Percentiles rank a stretch among this genome's conserved stretches.
phyloP scores from a whole-genome alignment of 768 basidiomycete species.

The Tulasnella sp. region DNA sequence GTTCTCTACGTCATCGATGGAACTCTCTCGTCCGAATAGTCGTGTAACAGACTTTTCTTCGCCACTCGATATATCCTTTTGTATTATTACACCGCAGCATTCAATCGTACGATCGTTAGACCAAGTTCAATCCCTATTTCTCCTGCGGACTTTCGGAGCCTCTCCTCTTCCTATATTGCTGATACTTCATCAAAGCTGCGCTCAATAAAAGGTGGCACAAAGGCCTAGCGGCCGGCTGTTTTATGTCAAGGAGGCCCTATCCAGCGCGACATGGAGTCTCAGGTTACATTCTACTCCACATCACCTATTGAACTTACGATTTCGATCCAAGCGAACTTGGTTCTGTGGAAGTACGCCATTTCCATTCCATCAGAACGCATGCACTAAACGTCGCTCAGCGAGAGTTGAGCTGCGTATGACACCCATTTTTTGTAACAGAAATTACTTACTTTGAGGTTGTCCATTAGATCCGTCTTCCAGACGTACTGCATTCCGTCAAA shows the following conservation, averaged over 20 bases:
- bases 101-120: not conserved
- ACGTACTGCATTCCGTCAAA: slow-evolving; percentile 14
- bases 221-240: not conserved
- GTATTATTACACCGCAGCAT: not conserved
- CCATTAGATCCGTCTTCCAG: not conserved
- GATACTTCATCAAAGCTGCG: slow-evolving; percentile 10
- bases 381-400: not conserved
- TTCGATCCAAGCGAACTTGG: slow-evolving; percentile 13
- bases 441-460: slow-evolving; percentile 8
- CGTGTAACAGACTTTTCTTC: not conserved
- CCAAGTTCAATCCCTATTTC: not conserved
- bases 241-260: not conserved
- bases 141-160: not conserved
- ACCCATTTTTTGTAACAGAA: too few species aligned
- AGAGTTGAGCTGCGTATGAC: not conserved
- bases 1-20: slow-evolving; percentile 58
- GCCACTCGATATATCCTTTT: not conserved
- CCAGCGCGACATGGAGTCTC: not conserved
- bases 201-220: not conserved
- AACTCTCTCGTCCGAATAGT: slow-evolving; percentile 36
- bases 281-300: not conserved
- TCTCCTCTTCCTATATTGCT: slow-evolving; percentile 9
- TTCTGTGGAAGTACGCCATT: not conserved
- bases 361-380: not conserved
- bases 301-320: not conserved